phyloP scores from a whole-genome alignment of 371 early-diverging fungal species.

The Massospora cicadina region DNA sequence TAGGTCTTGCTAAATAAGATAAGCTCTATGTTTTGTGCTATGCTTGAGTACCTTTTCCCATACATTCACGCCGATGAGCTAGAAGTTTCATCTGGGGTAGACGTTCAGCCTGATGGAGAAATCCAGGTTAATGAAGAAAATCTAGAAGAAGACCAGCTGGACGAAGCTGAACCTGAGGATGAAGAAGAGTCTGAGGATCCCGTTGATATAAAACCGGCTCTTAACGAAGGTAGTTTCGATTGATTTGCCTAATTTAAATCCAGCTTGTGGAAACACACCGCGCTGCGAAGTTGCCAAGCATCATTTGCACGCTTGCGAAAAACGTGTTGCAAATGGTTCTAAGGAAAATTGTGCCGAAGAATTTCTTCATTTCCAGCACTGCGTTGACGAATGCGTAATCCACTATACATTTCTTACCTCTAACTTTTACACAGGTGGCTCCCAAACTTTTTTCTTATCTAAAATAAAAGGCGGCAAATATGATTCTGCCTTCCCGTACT shows the following conservation, averaged over 20 bases:
- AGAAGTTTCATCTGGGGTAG: too few species aligned
- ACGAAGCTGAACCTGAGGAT: conserved; percentile 2
- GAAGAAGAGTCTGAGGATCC: conserved; percentile 13
- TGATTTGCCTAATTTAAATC: too few species aligned
- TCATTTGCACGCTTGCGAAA: conserved; percentile 24
- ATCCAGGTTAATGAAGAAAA: too few species aligned
- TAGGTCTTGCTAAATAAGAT: too few species aligned
- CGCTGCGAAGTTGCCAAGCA: conserved; percentile 22
- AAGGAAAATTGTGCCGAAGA: conserved; percentile 24
- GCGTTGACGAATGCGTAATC: conserved; percentile 23
- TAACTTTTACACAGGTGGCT: not conserved
- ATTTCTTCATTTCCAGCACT: conserved; percentile 23
- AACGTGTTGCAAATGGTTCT: conserved; percentile 21
- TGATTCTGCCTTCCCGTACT: too few species aligned
- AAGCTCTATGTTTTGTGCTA: not conserved
- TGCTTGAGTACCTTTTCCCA: not conserved
- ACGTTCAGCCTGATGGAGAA: too few species aligned
- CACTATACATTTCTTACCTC: not conserved
- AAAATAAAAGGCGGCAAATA: conserved; percentile 3
- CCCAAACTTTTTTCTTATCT: not conserved
- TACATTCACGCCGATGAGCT: conserved; percentile 14
- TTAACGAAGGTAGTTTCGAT: conserved; percentile 12
- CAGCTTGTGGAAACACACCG: conserved; percentile 21
- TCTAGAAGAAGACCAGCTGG: too few species aligned
- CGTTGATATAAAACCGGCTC: conserved; percentile 9